phyloP scores from a whole-genome alignment of 768 basidiomycete genomes.

The Tubosaeta sp. region DNA sequence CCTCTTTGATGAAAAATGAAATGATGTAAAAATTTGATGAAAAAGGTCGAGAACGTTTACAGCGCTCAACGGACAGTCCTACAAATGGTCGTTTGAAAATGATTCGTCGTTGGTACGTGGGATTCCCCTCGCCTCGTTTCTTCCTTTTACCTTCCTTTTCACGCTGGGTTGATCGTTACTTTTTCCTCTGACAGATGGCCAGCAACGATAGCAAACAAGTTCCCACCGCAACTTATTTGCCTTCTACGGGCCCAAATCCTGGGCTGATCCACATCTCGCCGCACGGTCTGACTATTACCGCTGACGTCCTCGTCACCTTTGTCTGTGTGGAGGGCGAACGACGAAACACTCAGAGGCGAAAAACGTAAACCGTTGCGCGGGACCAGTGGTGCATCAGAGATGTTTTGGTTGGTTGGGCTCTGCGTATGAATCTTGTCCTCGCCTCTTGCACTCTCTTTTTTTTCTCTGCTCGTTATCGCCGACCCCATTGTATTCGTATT shows the following conservation, averaged over 20 bases:
- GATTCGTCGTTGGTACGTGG: conserved; percentile 28
- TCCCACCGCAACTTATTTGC: conserved; percentile 28
- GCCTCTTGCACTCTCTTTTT: neutral
- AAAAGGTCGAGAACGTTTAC: conserved; percentile 31
- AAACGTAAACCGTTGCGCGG: neutral
- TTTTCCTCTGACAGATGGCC: conserved; percentile 18
- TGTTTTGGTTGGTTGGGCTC: neutral
- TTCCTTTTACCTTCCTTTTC: neutral
- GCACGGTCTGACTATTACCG: conserved; percentile 29
- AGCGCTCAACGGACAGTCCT: conserved; percentile 32
- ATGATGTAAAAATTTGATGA: neutral
- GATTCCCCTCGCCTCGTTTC: neutral
- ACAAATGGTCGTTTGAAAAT: conserved; percentile 33
- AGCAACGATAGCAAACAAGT: conserved; percentile 33
- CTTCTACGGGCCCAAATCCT: conserved; percentile 23
- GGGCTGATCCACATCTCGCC: conserved; percentile 32
- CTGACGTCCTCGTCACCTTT: conserved; percentile 31
- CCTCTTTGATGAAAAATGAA: neutral
- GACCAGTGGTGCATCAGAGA: neutral
- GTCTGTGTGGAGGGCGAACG: conserved; percentile 33
- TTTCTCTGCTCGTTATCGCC: neutral
- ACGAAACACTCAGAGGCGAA: conserved; percentile 25
- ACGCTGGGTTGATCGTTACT: neutral
- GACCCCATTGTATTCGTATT: neutral
- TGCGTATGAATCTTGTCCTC: neutral